Conservation (phyloP, 768 basidiomycete genomes). For the Leucocoprinus sp. region DNA sequence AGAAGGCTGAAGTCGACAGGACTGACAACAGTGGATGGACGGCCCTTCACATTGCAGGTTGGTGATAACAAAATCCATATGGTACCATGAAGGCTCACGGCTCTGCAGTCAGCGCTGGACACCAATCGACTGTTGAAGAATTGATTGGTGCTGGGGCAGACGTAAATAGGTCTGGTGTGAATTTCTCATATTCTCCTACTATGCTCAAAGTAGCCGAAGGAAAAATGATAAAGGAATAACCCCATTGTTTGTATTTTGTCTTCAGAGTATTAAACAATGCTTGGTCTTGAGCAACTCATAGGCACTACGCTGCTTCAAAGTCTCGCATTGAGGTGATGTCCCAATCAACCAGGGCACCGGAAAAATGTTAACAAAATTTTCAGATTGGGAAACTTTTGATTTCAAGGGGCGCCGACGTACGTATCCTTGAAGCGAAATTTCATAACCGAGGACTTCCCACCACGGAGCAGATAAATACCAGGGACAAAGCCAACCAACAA, state of each 20-base stretch:
- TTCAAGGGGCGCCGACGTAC: constrained; percentile 82
- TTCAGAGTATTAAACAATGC: constrained; percentile 13
- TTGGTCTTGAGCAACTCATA: constrained; percentile 24
- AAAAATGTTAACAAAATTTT: constrained; percentile 21
- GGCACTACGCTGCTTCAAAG: constrained; percentile 92
- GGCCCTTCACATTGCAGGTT: constrained; percentile 73
- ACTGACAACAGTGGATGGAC: constrained; percentile 68
- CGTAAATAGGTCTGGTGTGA: constrained; percentile 41
- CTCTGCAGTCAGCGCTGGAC: constrained; percentile 68
- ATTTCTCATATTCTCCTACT: constrained; percentile 16
- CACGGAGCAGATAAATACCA: constrained; percentile 76
- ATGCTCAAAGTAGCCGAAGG: constrained; percentile 24
- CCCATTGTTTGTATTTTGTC: constrained; percentile 52
- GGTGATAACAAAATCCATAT: constrained; percentile 8
- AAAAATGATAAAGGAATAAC: constrained; percentile 79
- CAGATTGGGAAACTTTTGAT: constrained; percentile 88
- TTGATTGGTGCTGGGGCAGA: constrained; percentile 79
- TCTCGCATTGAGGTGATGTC: constrained; percentile 69
- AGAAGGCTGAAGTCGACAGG: constrained; percentile 60
- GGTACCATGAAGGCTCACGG: background rate
- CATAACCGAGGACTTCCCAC: constrained; percentile 25
- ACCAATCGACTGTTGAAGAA: constrained; percentile 65
- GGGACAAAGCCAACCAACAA: constrained; percentile 87
- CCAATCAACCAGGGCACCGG: constrained; percentile 19
- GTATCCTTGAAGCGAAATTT: constrained; percentile 30